A percentile compares a stretch with the other conserved stretches of the same genome.
These are phyloP conservation scores for Mariannaea sp. DNA, from an alignment of 2,329 filamentous ascomycete genomes.

Conservation along the genomic window DNA sequence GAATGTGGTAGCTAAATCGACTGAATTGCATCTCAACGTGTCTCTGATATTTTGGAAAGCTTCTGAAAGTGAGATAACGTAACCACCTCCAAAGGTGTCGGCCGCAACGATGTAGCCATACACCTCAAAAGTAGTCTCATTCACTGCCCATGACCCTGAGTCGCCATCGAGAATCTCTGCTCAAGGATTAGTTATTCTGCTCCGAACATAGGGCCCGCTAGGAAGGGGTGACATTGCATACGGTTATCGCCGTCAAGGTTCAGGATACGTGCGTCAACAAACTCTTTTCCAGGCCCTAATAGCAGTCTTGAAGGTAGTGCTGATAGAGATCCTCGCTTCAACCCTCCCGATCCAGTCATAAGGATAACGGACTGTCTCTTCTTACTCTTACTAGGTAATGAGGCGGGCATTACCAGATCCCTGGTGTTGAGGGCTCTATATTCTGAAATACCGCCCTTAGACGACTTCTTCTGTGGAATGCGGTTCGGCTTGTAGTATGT, in stretches of 20 bases:
- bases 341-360: not conserved
- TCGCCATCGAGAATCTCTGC: constrained; percentile 1
- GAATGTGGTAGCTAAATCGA: not conserved
- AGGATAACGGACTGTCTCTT: not conserved
- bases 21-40: not conserved
- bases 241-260: not conserved
- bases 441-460: constrained; percentile 15
- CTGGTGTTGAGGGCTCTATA: not conserved
- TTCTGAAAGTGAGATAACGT: not conserved
- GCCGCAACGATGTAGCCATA: constrained; percentile 2
- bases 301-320: not conserved
- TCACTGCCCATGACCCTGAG: constrained; percentile 3
- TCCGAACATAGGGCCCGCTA: not conserved
- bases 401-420: not conserved
- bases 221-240: not conserved
- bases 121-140: not conserved
- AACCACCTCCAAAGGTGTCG: not conserved
- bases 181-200: not conserved
- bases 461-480: not conserved
- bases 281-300: not conserved
- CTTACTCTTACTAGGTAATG: not conserved
- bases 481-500: not conserved
- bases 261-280: not conserved
- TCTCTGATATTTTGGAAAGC: not conserved
- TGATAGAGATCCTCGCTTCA: not conserved